phyloP scores from a whole-genome alignment of 2,329 filamentous ascomycete species.

The Cladosporium sp. region DNA sequence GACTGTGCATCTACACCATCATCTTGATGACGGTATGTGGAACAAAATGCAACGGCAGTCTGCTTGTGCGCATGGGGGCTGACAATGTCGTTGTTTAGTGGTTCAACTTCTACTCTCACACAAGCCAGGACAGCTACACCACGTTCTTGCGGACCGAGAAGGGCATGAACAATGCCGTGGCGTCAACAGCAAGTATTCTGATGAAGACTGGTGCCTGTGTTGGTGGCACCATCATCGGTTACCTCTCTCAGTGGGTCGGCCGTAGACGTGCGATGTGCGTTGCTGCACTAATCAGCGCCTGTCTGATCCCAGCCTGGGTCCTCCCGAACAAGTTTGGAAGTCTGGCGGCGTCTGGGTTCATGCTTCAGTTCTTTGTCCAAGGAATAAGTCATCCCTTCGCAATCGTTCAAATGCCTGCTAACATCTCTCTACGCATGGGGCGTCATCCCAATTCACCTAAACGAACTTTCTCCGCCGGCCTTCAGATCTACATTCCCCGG shows the following conservation, averaged over 20 bases:
- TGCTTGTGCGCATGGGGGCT: background rate
- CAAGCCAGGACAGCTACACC: constrained; percentile 77
- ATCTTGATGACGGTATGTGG: constrained; percentile 64
- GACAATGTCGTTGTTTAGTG: constrained; percentile 32
- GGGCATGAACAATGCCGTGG: constrained; percentile 62
- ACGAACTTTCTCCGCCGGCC: constrained; percentile 69
- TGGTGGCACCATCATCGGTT: constrained; percentile 57
- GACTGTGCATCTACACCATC: constrained; percentile 73
- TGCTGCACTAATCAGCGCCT: constrained; percentile 59
- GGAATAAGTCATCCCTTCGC: constrained; percentile 36
- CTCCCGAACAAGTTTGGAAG: constrained; percentile 60
- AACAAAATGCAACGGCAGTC: background rate
- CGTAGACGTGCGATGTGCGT: constrained; percentile 68
- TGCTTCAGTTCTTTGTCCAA: constrained; percentile 68
- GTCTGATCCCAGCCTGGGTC: constrained; percentile 70
- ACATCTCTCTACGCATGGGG: constrained; percentile 54
- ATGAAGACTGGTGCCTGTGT: constrained; percentile 49
- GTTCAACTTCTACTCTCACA: constrained; percentile 72
- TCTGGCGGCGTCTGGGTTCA: constrained; percentile 66
- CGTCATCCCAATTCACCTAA: constrained; percentile 71
- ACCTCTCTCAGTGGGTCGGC: constrained; percentile 72
- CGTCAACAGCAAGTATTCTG: constrained; percentile 73
- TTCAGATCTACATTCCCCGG: constrained; percentile 72
- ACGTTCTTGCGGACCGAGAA: constrained; percentile 77
- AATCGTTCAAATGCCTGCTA: background rate